phyloP scores from a whole-genome alignment of 805 yeast species.

The Metschnikowia similis region DNA sequence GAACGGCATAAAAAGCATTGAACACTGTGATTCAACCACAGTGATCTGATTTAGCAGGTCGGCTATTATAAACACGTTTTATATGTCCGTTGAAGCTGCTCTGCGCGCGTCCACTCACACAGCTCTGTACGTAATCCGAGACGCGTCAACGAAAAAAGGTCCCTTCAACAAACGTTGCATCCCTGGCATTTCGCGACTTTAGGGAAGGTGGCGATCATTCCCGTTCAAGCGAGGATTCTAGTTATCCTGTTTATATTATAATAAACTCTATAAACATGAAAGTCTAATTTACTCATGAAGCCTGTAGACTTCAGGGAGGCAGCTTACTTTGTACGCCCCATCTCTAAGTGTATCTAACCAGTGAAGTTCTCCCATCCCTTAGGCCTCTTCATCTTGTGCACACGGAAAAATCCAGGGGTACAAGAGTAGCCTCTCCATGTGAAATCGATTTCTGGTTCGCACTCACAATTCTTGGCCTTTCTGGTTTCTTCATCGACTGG shows the following conservation, averaged over 20 bases:
- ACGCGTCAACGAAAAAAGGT: neutral
- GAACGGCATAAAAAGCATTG: too few relatives aligned
- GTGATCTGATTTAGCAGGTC: neutral
- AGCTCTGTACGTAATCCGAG: neutral
- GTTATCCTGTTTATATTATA: neutral
- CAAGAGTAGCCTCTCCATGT: slow-evolving; percentile 74
- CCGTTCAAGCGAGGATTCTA: too few relatives aligned
- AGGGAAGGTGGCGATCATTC: too few relatives aligned
- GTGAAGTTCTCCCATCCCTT: slow-evolving; percentile 61
- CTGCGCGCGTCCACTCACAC: neutral
- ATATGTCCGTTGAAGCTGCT: neutral
- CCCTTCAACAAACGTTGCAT: neutral
- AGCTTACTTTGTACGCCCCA: neutral
- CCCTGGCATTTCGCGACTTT: too few relatives aligned
- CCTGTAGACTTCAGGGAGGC: neutral
- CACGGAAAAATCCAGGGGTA: slow-evolving; percentile 55
- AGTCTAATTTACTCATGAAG: neutral
- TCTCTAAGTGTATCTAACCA: neutral
- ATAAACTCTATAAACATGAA: neutral
- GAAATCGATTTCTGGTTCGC: slow-evolving; percentile 69
- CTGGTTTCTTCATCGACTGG: slow-evolving; percentile 65
- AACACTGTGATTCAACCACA: too few relatives aligned
- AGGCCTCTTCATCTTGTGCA: slow-evolving; percentile 55
- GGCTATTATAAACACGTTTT: neutral
- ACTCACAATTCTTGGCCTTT: slow-evolving; percentile 58